Evolutionary conservation across 2,329 filamentous ascomycete genomes (phyloP), one percentile per base, ranked within the genome.

Genomic region (Colletotrichum nymphaeae): DNA sequence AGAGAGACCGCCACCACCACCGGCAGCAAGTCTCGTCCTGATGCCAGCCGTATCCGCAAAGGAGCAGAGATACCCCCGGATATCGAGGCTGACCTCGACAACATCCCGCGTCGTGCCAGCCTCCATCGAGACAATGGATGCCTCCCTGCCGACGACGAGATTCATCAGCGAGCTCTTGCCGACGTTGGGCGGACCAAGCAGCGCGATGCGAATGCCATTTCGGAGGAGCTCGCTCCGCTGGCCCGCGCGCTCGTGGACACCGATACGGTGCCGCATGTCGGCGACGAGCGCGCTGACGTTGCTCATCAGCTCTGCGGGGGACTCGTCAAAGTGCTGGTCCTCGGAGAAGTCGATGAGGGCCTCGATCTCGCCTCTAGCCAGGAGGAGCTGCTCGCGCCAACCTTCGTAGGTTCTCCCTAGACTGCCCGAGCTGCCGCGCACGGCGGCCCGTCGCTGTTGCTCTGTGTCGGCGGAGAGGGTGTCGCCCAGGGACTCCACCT

Each of bases 281-380:
- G 81, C 79, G 2, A 97, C 89, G 78, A 95, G 91, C 0, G 76
- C 77, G 1, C 91, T 88, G 35, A 98, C 94, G 62, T 92, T 94
- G 0, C 80, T 81, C 57, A 97, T 88, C 26, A 98, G 86, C 68
- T 93, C 89, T 0, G 88, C 84, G 0, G 95, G 93, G 3, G 94
- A 93, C 82, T 98, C 95, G 77, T 98, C 95, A 79, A 99, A 97
- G 84, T 98, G 94, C 83, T 99, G 96, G 79, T 98, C 97, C 81
- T 99, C 97, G 1, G 94, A 93, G 81, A 99, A 99, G 83, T 99
- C 97, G 74, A 99, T 98, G 76, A 99, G 84, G 0, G 97, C 97
- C 83, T 99, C 97, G 52, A 99, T 88, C 83, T 98, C 95, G 11
- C 95, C 97, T 2, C 97, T 91, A 11, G 95, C 95, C 75, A 93